Evolutionary conservation across 2,329 filamentous ascomycete genomes (phyloP), one percentile per base, ranked within the genome.

Genomic region (Sporothrix euskadiensis): DNA sequence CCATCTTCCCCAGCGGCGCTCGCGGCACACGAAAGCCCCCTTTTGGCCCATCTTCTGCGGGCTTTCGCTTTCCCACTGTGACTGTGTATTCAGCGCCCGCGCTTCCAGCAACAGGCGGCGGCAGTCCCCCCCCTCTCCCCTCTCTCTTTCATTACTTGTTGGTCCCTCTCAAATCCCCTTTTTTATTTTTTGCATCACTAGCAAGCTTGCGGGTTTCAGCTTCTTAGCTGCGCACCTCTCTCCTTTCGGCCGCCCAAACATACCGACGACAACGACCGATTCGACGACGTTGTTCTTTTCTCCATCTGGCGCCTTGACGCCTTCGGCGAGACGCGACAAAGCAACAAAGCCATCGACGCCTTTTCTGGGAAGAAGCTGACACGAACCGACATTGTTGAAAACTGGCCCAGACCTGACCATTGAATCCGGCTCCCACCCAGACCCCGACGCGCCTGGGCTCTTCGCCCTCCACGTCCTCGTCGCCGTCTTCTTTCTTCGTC

Each of bases 181-280:
- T 70, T 71, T 73, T 63, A 32, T 63, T 59, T 66, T 69, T 57
- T 61, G 57, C 68, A 73, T 71, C 57, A 19, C 39, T 66, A 73
- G 68, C 72, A 71, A 73, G 72, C 72, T 73, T 71, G 41, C 72
- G 52, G 72, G 72, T 71, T 73, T 71, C 59, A 73, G 72, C 72
- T 66, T 70, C 59, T 56, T 66, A 71, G 72, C 72, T 73, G 66
- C 57, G 54, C 35, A 39, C 39, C 65, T 73, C 66, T 39, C 56
- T 66, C 47, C 68, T 35, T 52, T 59, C 59, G 59, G 57, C 72
- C 68, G 66, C 66, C 59, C 32, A 16, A 61, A 35, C 66, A 35
- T 26, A 70, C 41, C 47, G 59, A 65, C 72, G 71, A 44, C 30
- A 41, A 4, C 54, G 68, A 44, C 26, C 41, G 56, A 56, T 65